A percentile compares a stretch with the other conserved stretches of the same genome.
phyloP scores from a whole-genome alignment of 805 yeast genomes.

The Wickerhamiella galacta region DNA sequence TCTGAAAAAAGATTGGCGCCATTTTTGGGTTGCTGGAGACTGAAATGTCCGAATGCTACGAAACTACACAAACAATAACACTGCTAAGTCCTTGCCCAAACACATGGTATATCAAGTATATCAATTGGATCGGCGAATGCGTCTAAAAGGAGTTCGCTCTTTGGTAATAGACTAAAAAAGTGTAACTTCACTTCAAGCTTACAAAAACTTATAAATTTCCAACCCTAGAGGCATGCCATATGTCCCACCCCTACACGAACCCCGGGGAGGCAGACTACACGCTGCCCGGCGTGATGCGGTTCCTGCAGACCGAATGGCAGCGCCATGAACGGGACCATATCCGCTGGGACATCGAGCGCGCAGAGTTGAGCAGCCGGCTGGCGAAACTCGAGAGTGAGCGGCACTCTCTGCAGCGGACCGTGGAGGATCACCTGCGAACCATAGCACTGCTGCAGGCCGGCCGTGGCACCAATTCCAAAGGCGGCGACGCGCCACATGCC shows the following conservation, averaged over 20 bases:
- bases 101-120: constrained; percentile 1
- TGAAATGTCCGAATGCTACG: too few species aligned
- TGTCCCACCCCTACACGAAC: background rate
- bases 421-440: constrained; percentile 16
- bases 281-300: constrained; percentile 42
- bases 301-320: constrained; percentile 45
- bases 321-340: constrained; percentile 42
- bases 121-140: background rate
- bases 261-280: constrained; percentile 19
- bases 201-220: background rate
- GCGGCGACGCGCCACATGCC: background rate
- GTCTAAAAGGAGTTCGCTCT: background rate
- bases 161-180: background rate
- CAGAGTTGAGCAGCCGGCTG: constrained; percentile 39
- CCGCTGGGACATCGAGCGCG: constrained; percentile 42
- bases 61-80: too few species aligned
- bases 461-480: background rate
- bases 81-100: too few species aligned
- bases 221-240: background rate
- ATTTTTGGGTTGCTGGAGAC: too few species aligned
- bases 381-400: constrained; percentile 39
- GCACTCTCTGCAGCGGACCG: constrained; percentile 21
- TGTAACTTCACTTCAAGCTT: background rate
- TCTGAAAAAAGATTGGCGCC: too few species aligned
- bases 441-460: constrained; percentile 18